Evolutionary conservation across 2,329 filamentous ascomycete genomes (phyloP).

Genomic region (Colletotrichum melonis): DNA sequence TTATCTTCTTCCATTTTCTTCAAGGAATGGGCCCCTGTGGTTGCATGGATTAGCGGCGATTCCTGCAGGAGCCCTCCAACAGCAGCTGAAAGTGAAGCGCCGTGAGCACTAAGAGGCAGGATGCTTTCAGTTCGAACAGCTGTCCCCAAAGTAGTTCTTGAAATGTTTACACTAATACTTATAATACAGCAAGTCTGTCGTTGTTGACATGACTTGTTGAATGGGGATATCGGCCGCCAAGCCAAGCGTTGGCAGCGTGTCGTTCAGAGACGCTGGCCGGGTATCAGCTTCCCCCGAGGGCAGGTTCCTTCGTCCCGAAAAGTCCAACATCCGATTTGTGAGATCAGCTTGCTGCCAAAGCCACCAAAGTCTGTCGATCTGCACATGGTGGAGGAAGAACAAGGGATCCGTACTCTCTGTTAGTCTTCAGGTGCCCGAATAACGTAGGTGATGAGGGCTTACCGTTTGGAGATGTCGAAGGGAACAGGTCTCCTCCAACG

Average conservation of each 20-base stretch:
- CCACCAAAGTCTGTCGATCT: constrained; percentile 39
- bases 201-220: constrained; percentile 32
- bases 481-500: constrained; percentile 43
- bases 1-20: background rate
- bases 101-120: too few species aligned
- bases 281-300: background rate
- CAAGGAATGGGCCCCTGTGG: background rate
- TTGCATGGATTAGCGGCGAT: background rate
- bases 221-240: constrained; percentile 30
- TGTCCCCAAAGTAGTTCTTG: too few species aligned
- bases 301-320: constrained; percentile 14
- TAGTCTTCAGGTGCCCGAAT: too few species aligned
- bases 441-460: background rate
- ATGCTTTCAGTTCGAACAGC: too few species aligned
- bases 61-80: background rate
- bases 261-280: constrained; percentile 19
- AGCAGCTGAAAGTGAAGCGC: background rate
- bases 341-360: constrained; percentile 35
- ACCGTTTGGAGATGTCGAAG: constrained; percentile 42
- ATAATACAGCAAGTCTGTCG: constrained; percentile 19
- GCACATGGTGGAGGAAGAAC: constrained; percentile 39
- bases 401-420: constrained; percentile 33
- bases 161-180: background rate
- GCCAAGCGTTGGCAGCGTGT: constrained; percentile 30
- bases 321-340: constrained; percentile 18